Evolutionary conservation across 768 basidiomycete species (phyloP).

Genomic region (Clathrus columnatus): DNA sequence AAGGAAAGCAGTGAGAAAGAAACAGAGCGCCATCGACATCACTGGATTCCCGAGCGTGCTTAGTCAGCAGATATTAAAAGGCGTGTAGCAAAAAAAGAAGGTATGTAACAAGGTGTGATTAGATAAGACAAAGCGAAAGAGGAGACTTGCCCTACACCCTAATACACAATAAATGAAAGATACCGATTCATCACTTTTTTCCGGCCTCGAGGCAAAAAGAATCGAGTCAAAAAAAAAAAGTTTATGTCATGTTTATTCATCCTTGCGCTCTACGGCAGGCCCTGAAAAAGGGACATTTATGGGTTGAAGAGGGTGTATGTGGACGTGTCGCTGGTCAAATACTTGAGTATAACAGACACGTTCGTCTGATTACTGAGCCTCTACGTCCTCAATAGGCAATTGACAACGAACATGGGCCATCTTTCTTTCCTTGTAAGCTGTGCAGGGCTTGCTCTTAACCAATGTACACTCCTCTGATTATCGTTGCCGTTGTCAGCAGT

Average conservation of each 20-base stretch:
- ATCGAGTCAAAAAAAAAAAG: background rate
- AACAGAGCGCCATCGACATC: conserved; percentile 1
- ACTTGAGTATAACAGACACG: too few relatives aligned
- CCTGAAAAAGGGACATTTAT: background rate
- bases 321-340: background rate
- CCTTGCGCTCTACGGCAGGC: background rate
- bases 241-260: background rate
- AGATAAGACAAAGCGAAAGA: background rate
- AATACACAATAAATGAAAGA: background rate
- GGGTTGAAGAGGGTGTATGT: background rate
- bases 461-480: background rate
- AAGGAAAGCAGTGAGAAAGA: conserved; percentile 1
- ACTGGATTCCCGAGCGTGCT: background rate
- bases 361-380: too few relatives aligned
- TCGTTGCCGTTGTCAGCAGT: background rate
- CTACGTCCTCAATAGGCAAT: too few relatives aligned
- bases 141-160: background rate
- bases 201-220: background rate
- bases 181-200: background rate
- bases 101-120: background rate
- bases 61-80: background rate
- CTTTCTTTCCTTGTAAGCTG: too few relatives aligned
- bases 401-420: too few relatives aligned
- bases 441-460: too few relatives aligned
- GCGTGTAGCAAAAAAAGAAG: too few relatives aligned